Conservation (phyloP, 1,284 basidiomycete species). For the Volvariella volvacea region DNA sequence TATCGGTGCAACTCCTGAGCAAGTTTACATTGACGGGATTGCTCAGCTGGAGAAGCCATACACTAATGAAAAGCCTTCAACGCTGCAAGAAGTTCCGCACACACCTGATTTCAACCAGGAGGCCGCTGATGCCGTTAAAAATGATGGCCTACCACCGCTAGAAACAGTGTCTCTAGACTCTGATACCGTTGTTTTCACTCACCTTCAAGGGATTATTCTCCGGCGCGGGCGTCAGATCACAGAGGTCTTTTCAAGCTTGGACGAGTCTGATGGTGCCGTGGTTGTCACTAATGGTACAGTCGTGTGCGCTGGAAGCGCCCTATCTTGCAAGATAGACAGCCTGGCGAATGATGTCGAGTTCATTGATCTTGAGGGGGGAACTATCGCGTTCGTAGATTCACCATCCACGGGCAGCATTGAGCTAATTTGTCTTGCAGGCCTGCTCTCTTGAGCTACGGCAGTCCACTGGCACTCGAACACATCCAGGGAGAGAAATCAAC, state of each 20-base stretch:
- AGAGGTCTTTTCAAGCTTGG: slow-evolving; percentile 19
- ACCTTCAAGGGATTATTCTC: slow-evolving; percentile 44
- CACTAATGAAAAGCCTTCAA: slow-evolving; percentile 35
- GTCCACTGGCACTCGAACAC: slow-evolving; percentile 52
- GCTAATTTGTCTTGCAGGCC: slow-evolving; percentile 31
- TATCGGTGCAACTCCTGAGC: slow-evolving; percentile 64
- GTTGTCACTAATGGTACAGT: slow-evolving; percentile 36
- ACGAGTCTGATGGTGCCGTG: slow-evolving; percentile 24
- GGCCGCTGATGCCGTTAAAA: slow-evolving; percentile 43
- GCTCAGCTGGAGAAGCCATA: slow-evolving; percentile 45
- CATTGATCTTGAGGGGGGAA: slow-evolving; percentile 46
- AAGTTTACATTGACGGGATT: slow-evolving; percentile 71
- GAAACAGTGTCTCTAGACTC: slow-evolving; percentile 26
- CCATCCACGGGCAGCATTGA: background rate
- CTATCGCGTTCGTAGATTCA: slow-evolving; percentile 30
- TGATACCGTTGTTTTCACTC: slow-evolving; percentile 48
- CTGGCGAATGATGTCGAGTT: slow-evolving; percentile 13
- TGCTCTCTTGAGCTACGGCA: slow-evolving; percentile 54
- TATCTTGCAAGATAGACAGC: slow-evolving; percentile 9
- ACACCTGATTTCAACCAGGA: slow-evolving; percentile 59
- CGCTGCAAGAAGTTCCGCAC: slow-evolving; percentile 41
- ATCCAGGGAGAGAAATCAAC: slow-evolving; percentile 62
- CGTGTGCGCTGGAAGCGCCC: slow-evolving; percentile 29
- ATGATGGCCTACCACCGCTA: slow-evolving; percentile 64
- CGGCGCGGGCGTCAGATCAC: slow-evolving; percentile 22